Conservation (phyloP, 768 basidiomycete species). For the Suillus variegatus region DNA sequence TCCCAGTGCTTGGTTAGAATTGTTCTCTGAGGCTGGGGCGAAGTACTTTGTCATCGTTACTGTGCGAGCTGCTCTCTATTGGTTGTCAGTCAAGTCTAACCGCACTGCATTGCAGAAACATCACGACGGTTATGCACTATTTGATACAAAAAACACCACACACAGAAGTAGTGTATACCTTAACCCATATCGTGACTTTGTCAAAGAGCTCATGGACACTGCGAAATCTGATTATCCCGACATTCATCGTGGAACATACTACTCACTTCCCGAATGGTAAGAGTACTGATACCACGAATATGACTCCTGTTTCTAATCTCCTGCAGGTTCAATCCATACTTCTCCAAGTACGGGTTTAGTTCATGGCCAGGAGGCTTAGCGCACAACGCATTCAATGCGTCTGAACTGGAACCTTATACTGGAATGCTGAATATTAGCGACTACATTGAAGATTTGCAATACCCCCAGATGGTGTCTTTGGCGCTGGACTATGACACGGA, state of each 20-base stretch:
- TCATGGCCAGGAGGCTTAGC: constrained; percentile 57
- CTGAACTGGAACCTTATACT: constrained; percentile 53
- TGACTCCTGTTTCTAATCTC: not conserved
- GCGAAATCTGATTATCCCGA: constrained; percentile 51
- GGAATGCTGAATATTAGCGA: constrained; percentile 51
- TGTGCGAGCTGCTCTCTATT: constrained; percentile 28
- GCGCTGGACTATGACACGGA: constrained; percentile 51
- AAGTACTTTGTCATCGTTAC: constrained; percentile 63
- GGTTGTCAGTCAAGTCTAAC: not conserved
- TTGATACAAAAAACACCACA: constrained; percentile 56
- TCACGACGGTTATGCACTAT: constrained; percentile 60
- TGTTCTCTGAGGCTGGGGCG: constrained; percentile 57
- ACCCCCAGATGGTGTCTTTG: constrained; percentile 53
- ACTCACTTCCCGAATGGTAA: constrained; percentile 56
- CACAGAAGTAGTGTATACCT: constrained; percentile 50
- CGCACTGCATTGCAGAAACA: constrained; percentile 44
- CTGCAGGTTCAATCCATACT: constrained; percentile 56
- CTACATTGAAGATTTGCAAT: constrained; percentile 51
- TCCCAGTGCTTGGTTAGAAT: constrained; percentile 53
- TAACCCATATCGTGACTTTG: constrained; percentile 52
- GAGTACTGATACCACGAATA: constrained; percentile 4
- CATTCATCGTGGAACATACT: constrained; percentile 57
- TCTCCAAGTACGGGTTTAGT: constrained; percentile 48
- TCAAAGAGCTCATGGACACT: constrained; percentile 50
- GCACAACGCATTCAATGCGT: constrained; percentile 48